Evolutionary conservation across 768 basidiomycete genomes (phyloP).

Genomic region (Pleurotus pulmonarius): DNA sequence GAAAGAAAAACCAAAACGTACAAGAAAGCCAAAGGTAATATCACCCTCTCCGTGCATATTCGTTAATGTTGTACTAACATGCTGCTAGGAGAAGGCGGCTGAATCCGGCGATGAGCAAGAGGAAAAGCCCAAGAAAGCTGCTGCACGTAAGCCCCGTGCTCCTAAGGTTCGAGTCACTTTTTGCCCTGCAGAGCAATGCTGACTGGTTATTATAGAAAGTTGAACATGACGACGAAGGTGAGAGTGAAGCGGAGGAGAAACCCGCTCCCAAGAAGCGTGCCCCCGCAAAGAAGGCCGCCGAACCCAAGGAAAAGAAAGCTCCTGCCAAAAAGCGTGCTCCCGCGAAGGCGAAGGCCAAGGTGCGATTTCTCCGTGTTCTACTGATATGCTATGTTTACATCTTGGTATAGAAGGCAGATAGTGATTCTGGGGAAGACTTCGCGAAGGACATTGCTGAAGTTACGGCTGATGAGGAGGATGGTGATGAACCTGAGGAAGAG

Average conservation of each 20-base stretch:
- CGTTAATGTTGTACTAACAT: background rate
- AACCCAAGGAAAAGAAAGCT: conserved; percentile 35
- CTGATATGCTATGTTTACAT: background rate
- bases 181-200: conserved; percentile 2
- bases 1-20: conserved; percentile 10
- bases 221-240: conserved; percentile 31
- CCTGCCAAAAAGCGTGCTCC: conserved; percentile 37
- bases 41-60: no score
- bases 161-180: conserved; percentile 20
- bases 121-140: conserved; percentile 24
- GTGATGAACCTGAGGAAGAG: conserved; percentile 34
- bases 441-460: conserved; percentile 36
- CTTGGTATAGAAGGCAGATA: conserved; percentile 25
- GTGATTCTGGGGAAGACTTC: conserved; percentile 43
- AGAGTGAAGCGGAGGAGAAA: conserved; percentile 24
- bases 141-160: conserved; percentile 11
- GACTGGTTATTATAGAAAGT: conserved; percentile 10
- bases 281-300: conserved; percentile 22
- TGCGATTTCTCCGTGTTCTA: no score
- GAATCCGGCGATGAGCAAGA: conserved; percentile 24
- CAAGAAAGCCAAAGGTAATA: conserved; percentile 19
- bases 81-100: conserved; percentile 14
- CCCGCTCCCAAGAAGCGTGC: conserved; percentile 33
- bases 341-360: conserved; percentile 28
- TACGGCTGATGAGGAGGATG: conserved; percentile 28